A percentile compares a stretch with the other conserved stretches of the same genome.
These are phyloP conservation scores for Phycomyces blakesleeanus DNA, from an alignment of 192 early-diverging fungal species.

Conservation along the genomic window DNA sequence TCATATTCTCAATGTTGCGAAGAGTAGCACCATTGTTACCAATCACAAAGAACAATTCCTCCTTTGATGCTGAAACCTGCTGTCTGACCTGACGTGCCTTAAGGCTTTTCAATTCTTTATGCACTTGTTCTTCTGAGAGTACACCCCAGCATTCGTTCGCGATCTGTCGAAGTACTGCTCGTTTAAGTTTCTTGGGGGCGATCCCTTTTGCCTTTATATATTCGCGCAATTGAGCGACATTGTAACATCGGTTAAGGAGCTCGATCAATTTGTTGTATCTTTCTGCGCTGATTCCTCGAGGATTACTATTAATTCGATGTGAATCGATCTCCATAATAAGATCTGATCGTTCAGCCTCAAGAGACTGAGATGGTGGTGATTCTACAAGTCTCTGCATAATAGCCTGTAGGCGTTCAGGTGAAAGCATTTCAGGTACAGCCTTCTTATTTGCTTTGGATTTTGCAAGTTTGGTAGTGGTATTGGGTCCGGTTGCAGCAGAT, in stretches of 20 bases:
- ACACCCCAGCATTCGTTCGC: conserved; percentile 4
- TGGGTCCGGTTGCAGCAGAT: neutral
- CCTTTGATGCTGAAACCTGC: conserved; percentile 1
- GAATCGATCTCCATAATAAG: neutral
- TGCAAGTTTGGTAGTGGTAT: neutral
- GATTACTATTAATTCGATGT: neutral
- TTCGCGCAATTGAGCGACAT: conserved; percentile 1
- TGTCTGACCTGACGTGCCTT: neutral
- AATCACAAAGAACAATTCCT: conserved; percentile 18
- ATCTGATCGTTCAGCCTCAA: neutral
- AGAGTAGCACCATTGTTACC: conserved; percentile 11
- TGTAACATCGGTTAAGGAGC: neutral
- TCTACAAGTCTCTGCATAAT: neutral
- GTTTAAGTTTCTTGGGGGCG: neutral
- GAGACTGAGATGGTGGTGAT: neutral
- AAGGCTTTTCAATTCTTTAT: neutral
- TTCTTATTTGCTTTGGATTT: neutral
- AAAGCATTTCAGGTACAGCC: neutral
- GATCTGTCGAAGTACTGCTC: neutral
- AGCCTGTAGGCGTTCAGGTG: neutral
- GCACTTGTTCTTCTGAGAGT: neutral
- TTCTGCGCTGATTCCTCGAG: neutral
- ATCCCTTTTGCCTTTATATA: conserved; percentile 6
- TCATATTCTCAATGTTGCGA: neutral
- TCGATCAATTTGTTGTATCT: conserved; percentile 1